phyloP scores from a whole-genome alignment of 2,329 filamentous ascomycete genomes.

The Didymella lethalis region DNA sequence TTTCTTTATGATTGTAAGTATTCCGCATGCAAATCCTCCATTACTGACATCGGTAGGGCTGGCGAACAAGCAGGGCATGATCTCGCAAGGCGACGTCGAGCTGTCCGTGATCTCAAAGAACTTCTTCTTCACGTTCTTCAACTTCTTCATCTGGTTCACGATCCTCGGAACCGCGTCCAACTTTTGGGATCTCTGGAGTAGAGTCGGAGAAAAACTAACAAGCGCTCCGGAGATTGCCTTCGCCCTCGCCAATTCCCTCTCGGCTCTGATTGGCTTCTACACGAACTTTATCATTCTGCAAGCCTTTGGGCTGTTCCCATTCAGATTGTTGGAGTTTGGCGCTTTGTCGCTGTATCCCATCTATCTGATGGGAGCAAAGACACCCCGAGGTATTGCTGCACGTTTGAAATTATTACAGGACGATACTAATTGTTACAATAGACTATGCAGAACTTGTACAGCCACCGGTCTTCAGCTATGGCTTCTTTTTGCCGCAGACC shows the following conservation, averaged over 20 bases:
- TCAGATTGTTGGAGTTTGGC: constrained; percentile 89
- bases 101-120: constrained; percentile 97
- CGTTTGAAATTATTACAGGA: not conserved
- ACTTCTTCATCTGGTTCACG: constrained; percentile 95
- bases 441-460: constrained; percentile 84
- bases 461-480: constrained; percentile 91
- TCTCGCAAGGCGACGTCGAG: constrained; percentile 93
- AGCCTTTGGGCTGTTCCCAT: constrained; percentile 90
- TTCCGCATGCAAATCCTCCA: not conserved
- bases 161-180: constrained; percentile 81
- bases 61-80: constrained; percentile 90
- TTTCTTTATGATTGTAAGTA: constrained; percentile 86
- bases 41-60: constrained; percentile 60
- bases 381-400: constrained; percentile 68
- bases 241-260: constrained; percentile 77
- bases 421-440: constrained; percentile 24
- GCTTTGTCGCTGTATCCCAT: constrained; percentile 85
- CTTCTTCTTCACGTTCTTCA: constrained; percentile 99
- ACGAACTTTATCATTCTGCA: constrained; percentile 94
- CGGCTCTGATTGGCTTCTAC: constrained; percentile 82
- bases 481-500: constrained; percentile 92
- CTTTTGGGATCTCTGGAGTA: constrained; percentile 70
- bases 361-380: constrained; percentile 78
- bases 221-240: constrained; percentile 82
- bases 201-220: constrained; percentile 74